phyloP scores from a whole-genome alignment of 2,329 filamentous ascomycete species.

The Fusarium fujikuroi region DNA sequence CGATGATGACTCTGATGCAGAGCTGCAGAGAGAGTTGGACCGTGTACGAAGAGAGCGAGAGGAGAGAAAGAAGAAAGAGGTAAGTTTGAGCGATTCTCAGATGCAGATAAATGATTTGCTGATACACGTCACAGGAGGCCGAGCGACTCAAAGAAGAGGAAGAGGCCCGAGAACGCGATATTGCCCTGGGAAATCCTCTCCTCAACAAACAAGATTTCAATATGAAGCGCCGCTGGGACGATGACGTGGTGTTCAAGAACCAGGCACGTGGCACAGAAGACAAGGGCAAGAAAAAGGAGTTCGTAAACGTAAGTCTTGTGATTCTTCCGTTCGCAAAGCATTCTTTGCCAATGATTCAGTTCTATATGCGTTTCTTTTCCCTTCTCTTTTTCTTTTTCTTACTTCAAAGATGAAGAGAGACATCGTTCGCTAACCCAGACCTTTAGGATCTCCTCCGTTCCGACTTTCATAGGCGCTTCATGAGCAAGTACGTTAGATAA shows the following conservation, averaged over 20 bases:
- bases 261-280: slow-evolving; percentile 96
- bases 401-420: background rate
- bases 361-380: background rate
- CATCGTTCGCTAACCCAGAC: slow-evolving; percentile 33
- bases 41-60: slow-evolving; percentile 86
- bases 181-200: slow-evolving; percentile 91
- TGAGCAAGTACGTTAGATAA: slow-evolving; percentile 75
- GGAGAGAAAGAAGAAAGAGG: slow-evolving; percentile 55
- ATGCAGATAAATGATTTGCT: background rate
- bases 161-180: slow-evolving; percentile 85
- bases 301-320: slow-evolving; percentile 81
- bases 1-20: slow-evolving; percentile 72
- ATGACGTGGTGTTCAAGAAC: slow-evolving; percentile 99
- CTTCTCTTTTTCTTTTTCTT: background rate
- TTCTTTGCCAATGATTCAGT: background rate
- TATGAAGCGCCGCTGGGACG: slow-evolving; percentile 94
- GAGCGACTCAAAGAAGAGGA: slow-evolving; percentile 84
- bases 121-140: slow-evolving; percentile 67
- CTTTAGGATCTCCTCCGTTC: slow-evolving; percentile 85
- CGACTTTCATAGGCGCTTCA: slow-evolving; percentile 98
- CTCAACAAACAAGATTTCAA: slow-evolving; percentile 90
- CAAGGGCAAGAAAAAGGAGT: slow-evolving; percentile 88
- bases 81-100: slow-evolving; percentile 21
- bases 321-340: background rate
- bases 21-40: slow-evolving; percentile 90